Percentiles rank a stretch among this genome's conserved stretches.
Conservation (phyloP, 2,329 filamentous ascomycete species). For the Tolypocladium tundrense region DNA sequence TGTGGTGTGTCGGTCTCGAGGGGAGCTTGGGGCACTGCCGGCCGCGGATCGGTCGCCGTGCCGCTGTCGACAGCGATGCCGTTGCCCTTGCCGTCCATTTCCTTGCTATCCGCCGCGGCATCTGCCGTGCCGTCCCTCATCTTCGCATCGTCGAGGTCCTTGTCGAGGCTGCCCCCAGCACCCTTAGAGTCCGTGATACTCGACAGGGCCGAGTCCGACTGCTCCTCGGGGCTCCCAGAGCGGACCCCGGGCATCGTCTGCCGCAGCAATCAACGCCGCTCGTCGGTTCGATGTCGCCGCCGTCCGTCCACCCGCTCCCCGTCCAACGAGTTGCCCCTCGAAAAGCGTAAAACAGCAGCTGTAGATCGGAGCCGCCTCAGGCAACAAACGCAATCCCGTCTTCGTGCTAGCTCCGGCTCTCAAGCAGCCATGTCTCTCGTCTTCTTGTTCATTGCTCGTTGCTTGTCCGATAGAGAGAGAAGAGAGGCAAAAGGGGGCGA, state of each 20-base stretch:
- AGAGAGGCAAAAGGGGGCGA: too few relatives aligned
- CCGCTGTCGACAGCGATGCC: background rate
- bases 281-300: background rate
- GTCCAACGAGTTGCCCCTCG: background rate
- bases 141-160: background rate
- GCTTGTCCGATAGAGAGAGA: background rate
- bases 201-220: conserved; percentile 11
- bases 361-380: background rate
- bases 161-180: background rate
- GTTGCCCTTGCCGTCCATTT: background rate
- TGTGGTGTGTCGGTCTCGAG: background rate
- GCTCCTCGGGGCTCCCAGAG: conserved; percentile 13
- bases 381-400: background rate
- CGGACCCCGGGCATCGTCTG: conserved; percentile 19
- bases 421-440: background rate
- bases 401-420: background rate
- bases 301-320: background rate
- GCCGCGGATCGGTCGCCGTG: background rate
- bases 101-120: background rate
- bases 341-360: background rate
- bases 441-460: too few relatives aligned
- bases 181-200: background rate
- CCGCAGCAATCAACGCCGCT: background rate
- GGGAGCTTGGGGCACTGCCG: background rate
- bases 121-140: background rate